phyloP scores from a whole-genome alignment of 2,329 filamentous ascomycete species.

The Colletotrichum lentis region DNA sequence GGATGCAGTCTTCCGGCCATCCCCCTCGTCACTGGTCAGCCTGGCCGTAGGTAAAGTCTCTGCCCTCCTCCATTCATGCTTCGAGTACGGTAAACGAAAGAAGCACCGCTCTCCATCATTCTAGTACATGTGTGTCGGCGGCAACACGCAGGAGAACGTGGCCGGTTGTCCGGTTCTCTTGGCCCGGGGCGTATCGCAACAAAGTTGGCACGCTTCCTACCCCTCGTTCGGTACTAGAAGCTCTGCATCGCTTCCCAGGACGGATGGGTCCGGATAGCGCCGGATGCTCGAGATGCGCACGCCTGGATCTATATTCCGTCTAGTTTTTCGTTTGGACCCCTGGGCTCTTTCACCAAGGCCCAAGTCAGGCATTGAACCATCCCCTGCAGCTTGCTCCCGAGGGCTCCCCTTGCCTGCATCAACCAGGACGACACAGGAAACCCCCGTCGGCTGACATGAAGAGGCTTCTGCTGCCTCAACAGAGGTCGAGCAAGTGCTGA shows the following conservation, averaged over 20 bases:
- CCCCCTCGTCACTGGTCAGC: neutral
- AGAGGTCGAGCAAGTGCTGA: slow-evolving; percentile 17
- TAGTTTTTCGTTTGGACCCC: slow-evolving; percentile 1
- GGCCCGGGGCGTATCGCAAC: slow-evolving; percentile 8
- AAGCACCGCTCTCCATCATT: slow-evolving; percentile 7
- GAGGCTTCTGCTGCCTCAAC: slow-evolving; percentile 10
- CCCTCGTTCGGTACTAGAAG: slow-evolving; percentile 29
- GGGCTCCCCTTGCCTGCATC: slow-evolving; percentile 22
- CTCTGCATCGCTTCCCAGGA: slow-evolving; percentile 27
- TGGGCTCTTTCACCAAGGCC: neutral
- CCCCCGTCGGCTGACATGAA: slow-evolving; percentile 16
- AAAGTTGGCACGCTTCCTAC: slow-evolving; percentile 13
- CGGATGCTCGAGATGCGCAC: slow-evolving; percentile 4
- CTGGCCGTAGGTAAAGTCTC: neutral
- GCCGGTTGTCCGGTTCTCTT: neutral
- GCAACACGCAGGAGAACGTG: slow-evolving; percentile 19
- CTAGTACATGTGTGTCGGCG: slow-evolving; percentile 21
- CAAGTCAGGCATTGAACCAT: neutral
- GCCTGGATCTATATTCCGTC: slow-evolving; percentile 8
- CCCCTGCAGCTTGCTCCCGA: slow-evolving; percentile 17
- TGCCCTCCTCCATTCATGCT: neutral
- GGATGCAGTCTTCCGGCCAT: neutral
- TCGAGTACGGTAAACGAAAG: neutral
- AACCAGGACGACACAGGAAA: slow-evolving; percentile 10
- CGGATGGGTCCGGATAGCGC: neutral